Evolutionary conservation across 768 basidiomycete genomes (phyloP), one percentile per base, ranked within the genome.

Genomic region (Phaffia tasmanica): DNA sequence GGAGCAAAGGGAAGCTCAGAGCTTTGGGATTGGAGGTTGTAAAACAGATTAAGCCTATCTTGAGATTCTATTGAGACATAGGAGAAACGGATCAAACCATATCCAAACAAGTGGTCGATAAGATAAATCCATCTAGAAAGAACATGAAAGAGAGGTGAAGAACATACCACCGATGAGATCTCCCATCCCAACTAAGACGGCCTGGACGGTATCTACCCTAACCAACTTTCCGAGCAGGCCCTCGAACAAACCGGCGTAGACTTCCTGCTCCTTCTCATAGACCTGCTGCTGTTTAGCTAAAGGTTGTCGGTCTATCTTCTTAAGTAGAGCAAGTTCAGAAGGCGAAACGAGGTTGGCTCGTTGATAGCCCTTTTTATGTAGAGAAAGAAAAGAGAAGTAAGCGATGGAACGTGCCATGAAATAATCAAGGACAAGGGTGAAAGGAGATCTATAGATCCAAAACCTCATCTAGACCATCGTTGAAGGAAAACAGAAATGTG

Each of bases 221-320:
- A 85, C 85, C 18, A 91, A 82, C 73, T 86, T 87, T 77, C 91
- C 89, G 75, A 99, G 83, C 18, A 98, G 81, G 64, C 85, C 85
- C 56, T 95, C 85, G 77, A 92, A 99, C 50, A 97, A 80, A n/a
- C 83, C 79, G 1, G 90, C 88, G 76, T 93, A 97, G 66, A 83
- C 80, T 69, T 81, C 81, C 57, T 87, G 89, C 76, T 95, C 91
- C 1, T 88, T 87, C 14, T 89, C 79, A 56, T 89, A 82, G 18
- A 89, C 78, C 2, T 87, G 84, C 72, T 21, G 14, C 23, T 81
- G 82, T 80, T 84, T 86, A 64, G 84, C 77, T 75, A 81, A 82
- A 55, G 87, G 80, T 72, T 88, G 88, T 69, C 86, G 83, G 76
- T 92, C 90, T 25, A 95, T 86, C 74, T 83, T 87, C 82, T 95